These are phyloP conservation scores for Lophiotrema nucula DNA, from an alignment of 495 filamentous ascomycete genomes.

Conservation along the genomic window DNA sequence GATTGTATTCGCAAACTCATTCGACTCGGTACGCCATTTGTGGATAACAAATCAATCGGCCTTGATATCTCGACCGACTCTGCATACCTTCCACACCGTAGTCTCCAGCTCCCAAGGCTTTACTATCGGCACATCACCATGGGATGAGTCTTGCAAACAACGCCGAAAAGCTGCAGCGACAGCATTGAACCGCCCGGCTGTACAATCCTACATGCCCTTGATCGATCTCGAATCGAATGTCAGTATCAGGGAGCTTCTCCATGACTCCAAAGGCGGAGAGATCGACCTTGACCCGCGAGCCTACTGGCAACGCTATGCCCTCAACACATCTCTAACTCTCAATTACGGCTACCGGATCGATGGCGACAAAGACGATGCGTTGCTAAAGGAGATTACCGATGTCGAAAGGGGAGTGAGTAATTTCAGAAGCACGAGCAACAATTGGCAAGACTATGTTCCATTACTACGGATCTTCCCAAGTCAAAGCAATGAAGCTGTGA, in stretches of 20 bases:
- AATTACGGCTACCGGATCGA: constrained; percentile 65
- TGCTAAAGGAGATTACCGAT: constrained; percentile 60
- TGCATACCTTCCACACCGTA: constrained; percentile 71
- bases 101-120: constrained; percentile 68
- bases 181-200: constrained; percentile 64
- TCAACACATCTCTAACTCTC: constrained; percentile 64
- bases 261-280: constrained; percentile 53
- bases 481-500: constrained; percentile 51
- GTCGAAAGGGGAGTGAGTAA: constrained; percentile 64
- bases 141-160: constrained; percentile 71
- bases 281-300: constrained; percentile 60
- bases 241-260: constrained; percentile 63
- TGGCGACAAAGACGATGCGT: constrained; percentile 55
- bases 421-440: constrained; percentile 65
- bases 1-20: constrained; percentile 68
- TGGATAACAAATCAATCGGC: constrained; percentile 72
- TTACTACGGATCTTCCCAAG: constrained; percentile 57
- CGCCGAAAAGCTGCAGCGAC: constrained; percentile 69
- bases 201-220: constrained; percentile 68
- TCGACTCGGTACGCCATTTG: constrained; percentile 64
- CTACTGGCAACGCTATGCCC: constrained; percentile 66
- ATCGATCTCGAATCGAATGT: constrained; percentile 66
- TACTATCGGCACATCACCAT: constrained; percentile 71
- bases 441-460: constrained; percentile 70
- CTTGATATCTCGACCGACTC: constrained; percentile 67